These are phyloP conservation scores for Pestalotiopsis sp. DNA, from an alignment of 2,329 filamentous ascomycete species.

Conservation along the genomic window DNA sequence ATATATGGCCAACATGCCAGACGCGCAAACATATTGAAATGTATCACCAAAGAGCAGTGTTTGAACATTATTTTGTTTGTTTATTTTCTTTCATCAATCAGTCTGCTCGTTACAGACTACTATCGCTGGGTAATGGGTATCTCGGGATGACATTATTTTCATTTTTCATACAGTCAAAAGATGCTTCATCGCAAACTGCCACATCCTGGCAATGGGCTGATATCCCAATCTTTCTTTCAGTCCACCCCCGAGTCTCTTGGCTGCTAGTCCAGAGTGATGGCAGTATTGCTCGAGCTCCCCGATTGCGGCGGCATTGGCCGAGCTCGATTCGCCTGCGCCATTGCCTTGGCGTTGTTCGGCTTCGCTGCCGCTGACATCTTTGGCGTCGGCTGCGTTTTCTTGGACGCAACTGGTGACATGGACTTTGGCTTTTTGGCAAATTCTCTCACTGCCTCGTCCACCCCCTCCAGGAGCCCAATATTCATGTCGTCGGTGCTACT, in stretches of 20 bases:
- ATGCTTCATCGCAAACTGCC: neutral
- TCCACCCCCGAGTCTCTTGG: neutral
- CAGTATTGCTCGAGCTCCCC: neutral
- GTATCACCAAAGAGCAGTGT: too few relatives aligned
- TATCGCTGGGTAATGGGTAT: constrained; percentile 1
- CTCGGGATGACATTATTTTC: neutral
- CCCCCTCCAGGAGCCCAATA: constrained; percentile 45
- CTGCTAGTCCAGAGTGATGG: constrained; percentile 3
- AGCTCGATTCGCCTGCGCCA: constrained; percentile 1
- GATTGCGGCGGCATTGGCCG: constrained; percentile 8
- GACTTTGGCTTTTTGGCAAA: neutral
- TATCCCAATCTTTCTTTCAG: neutral
- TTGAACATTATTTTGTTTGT: neutral
- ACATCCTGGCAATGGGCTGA: neutral
- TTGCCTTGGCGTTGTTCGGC: constrained; percentile 1
- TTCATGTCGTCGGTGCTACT: constrained; percentile 42
- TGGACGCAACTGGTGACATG: constrained; percentile 25
- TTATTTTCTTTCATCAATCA: neutral
- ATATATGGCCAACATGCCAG: too few relatives aligned
- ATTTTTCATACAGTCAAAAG: neutral
- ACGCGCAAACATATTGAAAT: too few relatives aligned
- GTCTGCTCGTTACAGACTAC: neutral
- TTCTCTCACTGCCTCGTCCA: constrained; percentile 46
- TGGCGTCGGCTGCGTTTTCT: constrained; percentile 5
- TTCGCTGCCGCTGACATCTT: neutral